Evolutionary conservation across 257 asterid genomes (phyloP), one percentile per base, ranked within the genome.

Genomic region (Przewalskia tangutica): DNA sequence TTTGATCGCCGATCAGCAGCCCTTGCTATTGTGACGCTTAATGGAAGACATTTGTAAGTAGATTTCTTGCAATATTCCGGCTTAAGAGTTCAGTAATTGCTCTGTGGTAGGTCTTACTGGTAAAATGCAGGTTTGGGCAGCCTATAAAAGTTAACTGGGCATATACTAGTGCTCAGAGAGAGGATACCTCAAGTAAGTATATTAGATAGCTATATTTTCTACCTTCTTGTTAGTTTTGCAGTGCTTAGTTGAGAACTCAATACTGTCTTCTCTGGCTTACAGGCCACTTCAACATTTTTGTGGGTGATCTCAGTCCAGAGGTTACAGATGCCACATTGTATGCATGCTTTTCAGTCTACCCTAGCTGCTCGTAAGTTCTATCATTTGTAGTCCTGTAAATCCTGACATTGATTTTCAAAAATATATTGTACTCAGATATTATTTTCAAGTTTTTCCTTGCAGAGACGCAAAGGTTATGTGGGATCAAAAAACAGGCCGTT

Each of bases 391-490:
- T 70, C 78, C 38, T 70, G 78, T 8, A 70, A 70, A 70, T 17
- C 56, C 38, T 70, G 56, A 44, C 56, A 44, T 44, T 44, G 56
- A 70, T 44, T 70, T 70, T 70, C n/a, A 70, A 42, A 44, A 46
- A 44, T 5, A 32, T 1, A 70, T 70, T 70, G 10, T 10, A 44
- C 78, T 70, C 38, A 42, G 56, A 70, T 70, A 70, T 70, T 38
- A 18, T 48, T 44, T 54, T 83, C 58, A 55, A 53, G 66, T 84
- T 42, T 70, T 62, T n/a, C 79, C 54, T 65, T 91, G 66, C 86
- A 93, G 98, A 78, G 97, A 94, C 85, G 98, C 98, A 40, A 89
- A 93, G 88, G 98, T 94, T 48, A 92, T 94, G 98, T 94, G 98
- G 98, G 98, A 92, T 80, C 98, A 92, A 88, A 94, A 94, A 86